phyloP scores from a whole-genome alignment of 805 yeast genomes.

The Lachancea sp. region DNA sequence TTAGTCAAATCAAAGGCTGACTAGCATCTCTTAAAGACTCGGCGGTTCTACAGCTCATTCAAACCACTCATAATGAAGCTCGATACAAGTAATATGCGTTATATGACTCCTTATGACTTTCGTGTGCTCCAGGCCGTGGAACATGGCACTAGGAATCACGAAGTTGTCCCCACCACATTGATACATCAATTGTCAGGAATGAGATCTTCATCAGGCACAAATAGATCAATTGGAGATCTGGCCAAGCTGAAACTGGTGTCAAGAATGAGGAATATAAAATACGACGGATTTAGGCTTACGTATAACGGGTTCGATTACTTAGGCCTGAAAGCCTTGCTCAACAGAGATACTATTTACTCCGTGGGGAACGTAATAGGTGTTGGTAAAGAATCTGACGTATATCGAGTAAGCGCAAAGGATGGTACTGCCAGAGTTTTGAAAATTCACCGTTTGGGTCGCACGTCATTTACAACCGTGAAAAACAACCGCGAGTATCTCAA shows the following conservation, averaged over 20 bases:
- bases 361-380: slow-evolving; percentile 89
- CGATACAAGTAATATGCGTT: slow-evolving; percentile 90
- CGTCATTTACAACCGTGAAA: slow-evolving; percentile 87
- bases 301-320: slow-evolving; percentile 88
- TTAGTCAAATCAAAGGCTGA: too few species aligned
- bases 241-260: slow-evolving; percentile 81
- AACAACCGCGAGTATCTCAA: slow-evolving; percentile 87
- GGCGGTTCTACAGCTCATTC: neutral
- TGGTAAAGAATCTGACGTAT: slow-evolving; percentile 96
- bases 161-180: slow-evolving; percentile 83
- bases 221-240: slow-evolving; percentile 71
- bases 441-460: slow-evolving; percentile 89
- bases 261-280: slow-evolving; percentile 79
- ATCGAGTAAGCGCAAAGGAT: slow-evolving; percentile 62
- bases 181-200: slow-evolving; percentile 76
- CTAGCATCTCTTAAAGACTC: too few species aligned
- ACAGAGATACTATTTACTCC: slow-evolving; percentile 64
- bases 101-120: slow-evolving; percentile 85
- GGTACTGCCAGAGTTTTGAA: slow-evolving; percentile 73
- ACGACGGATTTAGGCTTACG: slow-evolving; percentile 89
- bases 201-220: slow-evolving; percentile 68
- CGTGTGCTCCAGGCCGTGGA: slow-evolving; percentile 84
- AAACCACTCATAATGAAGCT: slow-evolving; percentile 60
- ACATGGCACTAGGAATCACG: slow-evolving; percentile 86
- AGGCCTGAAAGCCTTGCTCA: slow-evolving; percentile 79